phyloP scores from a whole-genome alignment of 2,329 filamentous ascomycete genomes.

The Aspergillus carbonarius region DNA sequence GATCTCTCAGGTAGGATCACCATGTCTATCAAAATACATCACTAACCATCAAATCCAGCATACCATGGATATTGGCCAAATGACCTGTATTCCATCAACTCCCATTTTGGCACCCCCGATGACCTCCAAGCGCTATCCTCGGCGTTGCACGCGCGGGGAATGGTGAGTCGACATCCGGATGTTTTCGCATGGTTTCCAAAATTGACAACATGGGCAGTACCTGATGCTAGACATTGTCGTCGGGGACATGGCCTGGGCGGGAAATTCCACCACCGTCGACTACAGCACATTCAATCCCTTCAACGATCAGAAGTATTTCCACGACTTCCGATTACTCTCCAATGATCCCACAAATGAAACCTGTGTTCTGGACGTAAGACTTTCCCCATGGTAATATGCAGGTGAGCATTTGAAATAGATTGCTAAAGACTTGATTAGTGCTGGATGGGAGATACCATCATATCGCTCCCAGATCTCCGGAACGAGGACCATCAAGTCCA shows the following conservation, averaged over 20 bases:
- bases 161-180: constrained; percentile 29
- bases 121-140: constrained; percentile 58
- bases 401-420: neutral
- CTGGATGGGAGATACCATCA: constrained; percentile 53
- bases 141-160: constrained; percentile 55
- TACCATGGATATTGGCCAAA: constrained; percentile 53
- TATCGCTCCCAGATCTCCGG: constrained; percentile 60
- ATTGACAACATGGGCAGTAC: constrained; percentile 32
- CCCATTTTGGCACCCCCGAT: constrained; percentile 57
- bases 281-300: constrained; percentile 55
- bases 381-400: no score
- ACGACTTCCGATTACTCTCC: constrained; percentile 54
- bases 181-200: neutral
- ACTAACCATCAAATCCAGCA: neutral
- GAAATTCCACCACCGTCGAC: constrained; percentile 43
- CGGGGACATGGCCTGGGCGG: constrained; percentile 56
- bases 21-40: neutral
- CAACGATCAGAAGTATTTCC: constrained; percentile 58
- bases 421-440: constrained; percentile 36
- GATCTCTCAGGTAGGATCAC: neutral
- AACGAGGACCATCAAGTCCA: constrained; percentile 54
- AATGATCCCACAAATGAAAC: constrained; percentile 53
- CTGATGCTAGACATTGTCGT: constrained; percentile 61
- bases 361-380: constrained; percentile 27
- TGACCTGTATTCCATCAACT: constrained; percentile 51